Percentiles rank a stretch among this genome's conserved stretches.
Conservation (phyloP, 1,284 basidiomycete species). For the Fomes fomentarius region DNA sequence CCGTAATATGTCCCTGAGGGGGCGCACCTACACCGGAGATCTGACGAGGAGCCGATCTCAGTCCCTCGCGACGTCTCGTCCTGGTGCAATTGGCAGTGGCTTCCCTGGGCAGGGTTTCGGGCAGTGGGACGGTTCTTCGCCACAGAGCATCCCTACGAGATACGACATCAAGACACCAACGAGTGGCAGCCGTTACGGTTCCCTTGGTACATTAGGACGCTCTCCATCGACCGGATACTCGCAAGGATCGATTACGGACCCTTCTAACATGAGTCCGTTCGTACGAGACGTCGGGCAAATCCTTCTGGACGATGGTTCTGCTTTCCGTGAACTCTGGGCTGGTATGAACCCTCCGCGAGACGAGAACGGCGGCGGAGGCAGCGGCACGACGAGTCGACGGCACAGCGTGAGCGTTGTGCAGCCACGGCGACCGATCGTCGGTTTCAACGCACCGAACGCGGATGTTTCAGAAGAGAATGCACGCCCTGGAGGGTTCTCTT, state of each 20-base stretch:
- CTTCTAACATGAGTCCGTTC: conserved; percentile 81
- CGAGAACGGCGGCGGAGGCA: conserved; percentile 62
- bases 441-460: conserved; percentile 63
- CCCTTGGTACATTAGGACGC: conserved; percentile 56
- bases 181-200: conserved; percentile 64
- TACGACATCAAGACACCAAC: conserved; percentile 64
- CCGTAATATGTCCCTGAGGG: conserved; percentile 43
- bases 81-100: conserved; percentile 47
- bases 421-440: conserved; percentile 66
- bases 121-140: conserved; percentile 58
- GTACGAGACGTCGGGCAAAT: conserved; percentile 79
- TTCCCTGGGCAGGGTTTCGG: conserved; percentile 40
- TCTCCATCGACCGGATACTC: conserved; percentile 59
- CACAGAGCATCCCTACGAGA: conserved; percentile 57
- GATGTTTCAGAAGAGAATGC: conserved; percentile 49
- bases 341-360: conserved; percentile 63
- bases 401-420: conserved; percentile 89
- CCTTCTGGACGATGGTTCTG: conserved; percentile 67
- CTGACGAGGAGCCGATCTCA: conserved; percentile 74
- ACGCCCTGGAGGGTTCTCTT: conserved; percentile 33
- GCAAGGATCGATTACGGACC: conserved; percentile 53
- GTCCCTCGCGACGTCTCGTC: conserved; percentile 65
- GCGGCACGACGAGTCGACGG: conserved; percentile 82
- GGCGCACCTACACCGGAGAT: conserved; percentile 59
- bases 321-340: conserved; percentile 71